Percentiles rank a stretch among this genome's conserved stretches.
Conservation (phyloP, 371 early-diverging fungal species). For the Mucor indicus region DNA sequence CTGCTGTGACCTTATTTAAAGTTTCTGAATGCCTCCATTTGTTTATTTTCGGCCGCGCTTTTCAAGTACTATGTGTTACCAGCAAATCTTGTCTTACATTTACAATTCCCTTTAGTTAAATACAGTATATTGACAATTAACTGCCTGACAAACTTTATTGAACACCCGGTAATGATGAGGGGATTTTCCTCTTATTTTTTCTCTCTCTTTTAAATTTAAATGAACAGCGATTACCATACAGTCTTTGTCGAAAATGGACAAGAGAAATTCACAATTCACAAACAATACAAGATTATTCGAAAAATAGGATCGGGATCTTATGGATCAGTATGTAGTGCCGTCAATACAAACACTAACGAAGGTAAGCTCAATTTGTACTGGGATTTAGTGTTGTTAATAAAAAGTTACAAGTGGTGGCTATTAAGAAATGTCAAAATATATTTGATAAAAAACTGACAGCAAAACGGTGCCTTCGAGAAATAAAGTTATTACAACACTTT, state of each 20-base stretch:
- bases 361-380: constrained; percentile 9
- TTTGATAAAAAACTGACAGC: constrained; percentile 70
- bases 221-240: constrained; percentile 20
- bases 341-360: constrained; percentile 29
- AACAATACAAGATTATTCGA: constrained; percentile 73
- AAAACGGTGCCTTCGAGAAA: constrained; percentile 71
- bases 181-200: background rate
- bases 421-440: constrained; percentile 72
- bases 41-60: too few species aligned
- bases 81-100: too few species aligned
- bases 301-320: constrained; percentile 92
- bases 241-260: constrained; percentile 37
- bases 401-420: constrained; percentile 57
- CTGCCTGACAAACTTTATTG: too few species aligned
- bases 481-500: constrained; percentile 75
- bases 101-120: too few species aligned
- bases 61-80: too few species aligned
- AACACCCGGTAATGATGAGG: too few species aligned
- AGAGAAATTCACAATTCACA: constrained; percentile 57
- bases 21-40: too few species aligned
- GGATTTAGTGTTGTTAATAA: background rate
- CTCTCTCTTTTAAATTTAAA: background rate
- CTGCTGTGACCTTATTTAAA: too few species aligned
- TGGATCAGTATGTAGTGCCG: constrained; percentile 78
- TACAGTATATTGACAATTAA: too few species aligned